phyloP scores from a whole-genome alignment of 176 grass and related monocot species.

The Carex kokanica region DNA sequence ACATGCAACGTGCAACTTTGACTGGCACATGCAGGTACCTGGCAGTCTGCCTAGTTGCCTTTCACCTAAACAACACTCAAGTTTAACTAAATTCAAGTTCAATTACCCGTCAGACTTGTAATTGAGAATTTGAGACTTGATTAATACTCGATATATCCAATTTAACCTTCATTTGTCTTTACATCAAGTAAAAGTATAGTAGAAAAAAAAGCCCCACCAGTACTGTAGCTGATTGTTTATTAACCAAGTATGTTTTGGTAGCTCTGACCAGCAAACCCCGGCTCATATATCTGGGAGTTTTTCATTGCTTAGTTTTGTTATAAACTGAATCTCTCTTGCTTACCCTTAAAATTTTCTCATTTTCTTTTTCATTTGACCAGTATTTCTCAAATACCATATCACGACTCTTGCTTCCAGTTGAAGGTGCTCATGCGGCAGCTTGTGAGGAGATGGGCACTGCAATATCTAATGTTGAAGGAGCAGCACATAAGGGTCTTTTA shows the following conservation, averaged over 20 bases:
- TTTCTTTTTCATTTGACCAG: conserved; percentile 35
- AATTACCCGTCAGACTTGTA: not conserved
- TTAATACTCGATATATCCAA: not conserved
- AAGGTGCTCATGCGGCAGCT: conserved; percentile 76
- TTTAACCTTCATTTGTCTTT: conserved; percentile 6
- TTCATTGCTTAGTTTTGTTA: conserved; percentile 22
- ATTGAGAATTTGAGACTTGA: not conserved
- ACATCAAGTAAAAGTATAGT: not conserved
- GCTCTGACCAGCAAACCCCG: not conserved
- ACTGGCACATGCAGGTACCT: not conserved
- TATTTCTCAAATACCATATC: conserved; percentile 98
- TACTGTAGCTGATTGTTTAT: not conserved
- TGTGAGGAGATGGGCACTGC: conserved; percentile 96
- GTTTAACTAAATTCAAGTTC: not conserved
- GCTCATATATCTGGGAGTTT: not conserved
- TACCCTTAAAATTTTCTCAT: not conserved
- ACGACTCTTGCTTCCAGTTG: conserved; percentile 75
- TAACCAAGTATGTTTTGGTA: not conserved
- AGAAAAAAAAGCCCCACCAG: not conserved
- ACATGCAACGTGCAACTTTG: not conserved
- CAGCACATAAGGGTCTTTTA: conserved; percentile 90
- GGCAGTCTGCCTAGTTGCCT: not conserved
- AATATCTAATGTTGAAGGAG: conserved; percentile 85
- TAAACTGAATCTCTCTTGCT: conserved; percentile 16
- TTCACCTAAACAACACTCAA: not conserved